Evolutionary conservation across 2,329 filamentous ascomycete genomes (phyloP), one percentile per base, ranked within the genome.

Genomic region (Aspergillus pseudoterreus): DNA sequence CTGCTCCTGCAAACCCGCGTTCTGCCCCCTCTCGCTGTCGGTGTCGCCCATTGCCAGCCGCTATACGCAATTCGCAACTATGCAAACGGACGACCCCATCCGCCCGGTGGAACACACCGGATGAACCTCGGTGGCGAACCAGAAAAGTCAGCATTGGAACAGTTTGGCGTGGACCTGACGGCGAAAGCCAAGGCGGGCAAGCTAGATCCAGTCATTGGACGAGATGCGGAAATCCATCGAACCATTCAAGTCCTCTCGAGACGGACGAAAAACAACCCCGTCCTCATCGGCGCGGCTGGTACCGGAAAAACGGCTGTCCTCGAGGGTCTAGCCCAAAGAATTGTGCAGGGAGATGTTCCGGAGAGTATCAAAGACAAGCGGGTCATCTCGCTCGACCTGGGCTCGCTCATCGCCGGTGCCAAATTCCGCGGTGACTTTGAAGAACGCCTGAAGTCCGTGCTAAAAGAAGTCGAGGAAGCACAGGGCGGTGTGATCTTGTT

Each of bases 361-460:
- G 94, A 97, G 71, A 95, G 90, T 60, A 87, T 99, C 69, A 96
- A 96, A 73, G 87, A 96, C 62, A 97, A 97, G 72, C 81, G 86
- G 48, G 92, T 99, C 21, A 83, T 97, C 50, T 83, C 87, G 6
- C 73, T 97, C 35, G 94, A 99, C 63, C 79, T 99, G 4, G 94
- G 94, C 2, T 90, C 90, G 33, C 81, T 99, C 14, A 96, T 99
- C 62, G 94, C 94, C 1, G 94, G 94, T 45, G 92, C 94, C 41
- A 97, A 96, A 66, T 99, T 94, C 63, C 79, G 94, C 44, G 94
- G 94, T 45, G 94, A 99, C 63, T 97, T 99, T 53, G 94, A 99
- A 68, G 94, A 99, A 68, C 81, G 94, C 39, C 68, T 97, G 53
- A 97, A 97, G 71, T 86, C 86, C 58, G 91, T 97, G 1, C 71